phyloP scores from a whole-genome alignment of 1,284 basidiomycete species.

The Microbotryum violaceum region DNA sequence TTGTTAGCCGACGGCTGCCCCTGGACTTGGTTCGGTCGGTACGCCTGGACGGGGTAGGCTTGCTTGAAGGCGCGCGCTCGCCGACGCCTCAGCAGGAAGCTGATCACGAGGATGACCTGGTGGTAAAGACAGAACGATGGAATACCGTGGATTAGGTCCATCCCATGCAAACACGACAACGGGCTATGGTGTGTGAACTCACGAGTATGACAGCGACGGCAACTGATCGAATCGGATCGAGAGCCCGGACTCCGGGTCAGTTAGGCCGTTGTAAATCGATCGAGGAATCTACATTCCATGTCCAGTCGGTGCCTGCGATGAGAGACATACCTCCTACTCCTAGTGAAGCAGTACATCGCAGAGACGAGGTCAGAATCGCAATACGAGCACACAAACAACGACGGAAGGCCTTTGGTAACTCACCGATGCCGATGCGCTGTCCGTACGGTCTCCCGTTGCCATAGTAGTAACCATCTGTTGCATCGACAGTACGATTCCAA shows the following conservation, averaged over 20 bases:
- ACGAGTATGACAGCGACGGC: constrained; percentile 16
- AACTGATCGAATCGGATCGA: not conserved
- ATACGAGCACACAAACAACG: not conserved
- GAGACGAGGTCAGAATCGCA: too few relatives aligned
- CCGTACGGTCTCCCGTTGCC: constrained; percentile 12
- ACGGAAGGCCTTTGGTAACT: not conserved
- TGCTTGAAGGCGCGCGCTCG: constrained; percentile 7
- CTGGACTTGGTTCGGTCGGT: not conserved
- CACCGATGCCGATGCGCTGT: constrained; percentile 19
- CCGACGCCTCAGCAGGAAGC: constrained; percentile 13
- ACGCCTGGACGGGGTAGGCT: constrained; percentile 4
- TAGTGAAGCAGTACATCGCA: too few relatives aligned
- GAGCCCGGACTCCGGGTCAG: not conserved
- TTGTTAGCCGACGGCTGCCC: not conserved
- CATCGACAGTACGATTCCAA: too few relatives aligned
- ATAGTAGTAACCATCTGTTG: not conserved
- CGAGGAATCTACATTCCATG: too few relatives aligned
- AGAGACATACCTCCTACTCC: too few relatives aligned
- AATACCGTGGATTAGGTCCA: too few relatives aligned
- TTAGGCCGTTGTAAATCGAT: too few relatives aligned
- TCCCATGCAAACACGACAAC: too few relatives aligned
- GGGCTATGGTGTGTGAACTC: too few relatives aligned
- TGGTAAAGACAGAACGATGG: too few relatives aligned
- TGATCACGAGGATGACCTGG: constrained; percentile 14
- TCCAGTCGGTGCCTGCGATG: too few relatives aligned